Base-by-base conservation (phyloP, 2,329 filamentous ascomycete genomes). In the Westerdykella ornata region DNA sequence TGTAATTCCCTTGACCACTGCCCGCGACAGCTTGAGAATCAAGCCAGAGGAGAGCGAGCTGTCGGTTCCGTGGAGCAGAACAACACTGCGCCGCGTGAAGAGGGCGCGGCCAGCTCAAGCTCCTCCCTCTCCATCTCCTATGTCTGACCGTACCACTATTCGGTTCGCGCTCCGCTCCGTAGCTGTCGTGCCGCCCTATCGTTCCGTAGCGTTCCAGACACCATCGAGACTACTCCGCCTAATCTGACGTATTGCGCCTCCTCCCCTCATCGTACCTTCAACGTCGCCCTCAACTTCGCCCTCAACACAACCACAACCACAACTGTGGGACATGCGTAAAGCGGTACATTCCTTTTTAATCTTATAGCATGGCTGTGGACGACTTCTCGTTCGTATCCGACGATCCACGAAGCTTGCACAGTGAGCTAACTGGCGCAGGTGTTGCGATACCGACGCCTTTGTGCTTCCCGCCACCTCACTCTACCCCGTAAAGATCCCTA, bases 401-500 rank as follows among this genome's bases (percentile, higher is more conserved):
- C 19, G 12, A 4, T 15, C 19, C 30, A 9, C n/a, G 30, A 43
- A 31, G 30, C 1, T 8, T 29, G 29, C 26, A 18, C 38, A 6
- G 29, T 20, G 41, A 31, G 45, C 56, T 58, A 37, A 60, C 51
- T 18, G 31, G 37, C 26, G 34, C 51, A 72, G 69, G 48, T 70
- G 67, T 62, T 68, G 65, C 48, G 70, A 73, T 40, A 68, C 68
- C 41, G 62, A 71, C 45, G 53, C 66, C 45, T 67, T 74, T 51
- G 70, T 71, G 42, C 56, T 66, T 45, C 60, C 68, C 36, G 60
- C 65, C 34, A 69, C 69, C 52, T 59, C 62, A 31, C 73, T 71
- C 67, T 73, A 72, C 51, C 67, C 69, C 14, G 60, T 70, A 45
- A 66, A 65, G 50, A 74, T 74, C 41, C 71, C 70, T 30, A 68